Evolutionary conservation across 2,329 filamentous ascomycete genomes (phyloP).

Genomic region (Ceratocystiopsis minuta): DNA sequence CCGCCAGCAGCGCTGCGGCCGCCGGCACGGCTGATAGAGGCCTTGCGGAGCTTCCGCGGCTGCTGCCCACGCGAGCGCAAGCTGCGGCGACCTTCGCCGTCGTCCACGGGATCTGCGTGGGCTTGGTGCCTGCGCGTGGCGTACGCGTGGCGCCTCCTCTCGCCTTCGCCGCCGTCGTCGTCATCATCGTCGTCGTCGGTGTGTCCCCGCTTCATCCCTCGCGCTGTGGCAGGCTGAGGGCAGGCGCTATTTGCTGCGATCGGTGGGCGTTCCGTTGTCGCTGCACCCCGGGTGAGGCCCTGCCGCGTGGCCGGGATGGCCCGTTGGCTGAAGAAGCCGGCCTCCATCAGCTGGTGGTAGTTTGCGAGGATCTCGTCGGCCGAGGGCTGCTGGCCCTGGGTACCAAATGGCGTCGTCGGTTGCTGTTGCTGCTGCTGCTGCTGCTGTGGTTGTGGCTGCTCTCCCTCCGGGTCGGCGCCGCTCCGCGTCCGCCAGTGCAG

Average conservation of each 20-base stretch:
- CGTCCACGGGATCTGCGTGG: neutral
- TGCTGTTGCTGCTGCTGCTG: neutral
- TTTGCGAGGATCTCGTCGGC: slow-evolving; percentile 28
- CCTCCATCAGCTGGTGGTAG: slow-evolving; percentile 37
- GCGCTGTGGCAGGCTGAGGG: neutral
- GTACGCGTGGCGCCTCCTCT: neutral
- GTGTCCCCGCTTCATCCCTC: slow-evolving; percentile 32
- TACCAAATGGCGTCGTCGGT: neutral
- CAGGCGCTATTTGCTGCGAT: neutral
- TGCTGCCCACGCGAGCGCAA: neutral
- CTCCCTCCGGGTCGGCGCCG: neutral
- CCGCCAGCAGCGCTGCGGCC: too few species aligned
- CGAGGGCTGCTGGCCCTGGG: neutral
- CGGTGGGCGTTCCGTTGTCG: neutral
- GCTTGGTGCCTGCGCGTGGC: too few species aligned
- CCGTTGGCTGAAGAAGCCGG: slow-evolving; percentile 39
- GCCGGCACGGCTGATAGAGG: too few species aligned
- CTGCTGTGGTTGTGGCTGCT: neutral
- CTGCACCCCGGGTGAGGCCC: slow-evolving; percentile 14
- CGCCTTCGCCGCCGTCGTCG: slow-evolving; percentile 9
- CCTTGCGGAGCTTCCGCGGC: slow-evolving; percentile 29
- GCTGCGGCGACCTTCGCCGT: neutral
- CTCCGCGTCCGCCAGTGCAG: slow-evolving; percentile 9
- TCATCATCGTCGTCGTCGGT: slow-evolving; percentile 11
- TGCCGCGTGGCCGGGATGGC: slow-evolving; percentile 39